Percentiles rank a stretch among this genome's conserved stretches.
phyloP scores from a whole-genome alignment of 345 rosid genomes.

The Populus tremula region DNA sequence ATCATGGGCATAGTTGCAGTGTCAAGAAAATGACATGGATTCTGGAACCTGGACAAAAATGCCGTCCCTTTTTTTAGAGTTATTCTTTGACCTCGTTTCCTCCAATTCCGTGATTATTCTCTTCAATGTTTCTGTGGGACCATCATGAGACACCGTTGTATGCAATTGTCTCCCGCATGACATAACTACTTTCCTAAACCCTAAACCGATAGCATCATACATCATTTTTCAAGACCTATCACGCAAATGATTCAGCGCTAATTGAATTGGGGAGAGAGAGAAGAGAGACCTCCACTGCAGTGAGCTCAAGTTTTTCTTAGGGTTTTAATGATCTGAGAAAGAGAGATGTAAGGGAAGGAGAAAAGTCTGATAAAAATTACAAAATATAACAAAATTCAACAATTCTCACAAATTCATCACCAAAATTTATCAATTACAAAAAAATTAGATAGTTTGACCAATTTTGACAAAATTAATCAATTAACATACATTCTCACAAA shows the following conservation, averaged over 20 bases:
- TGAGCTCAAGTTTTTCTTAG: background rate
- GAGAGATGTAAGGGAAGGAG: background rate
- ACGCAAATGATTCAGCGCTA: slow-evolving; percentile 11
- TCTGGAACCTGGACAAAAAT: slow-evolving; percentile 81
- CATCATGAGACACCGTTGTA: slow-evolving; percentile 30
- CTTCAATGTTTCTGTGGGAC: slow-evolving; percentile 59
- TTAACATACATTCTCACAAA: no score
- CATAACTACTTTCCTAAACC: slow-evolving; percentile 30
- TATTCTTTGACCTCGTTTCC: slow-evolving; percentile 47
- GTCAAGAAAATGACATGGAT: slow-evolving; percentile 56
- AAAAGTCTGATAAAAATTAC: no score
- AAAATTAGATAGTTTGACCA: no score
- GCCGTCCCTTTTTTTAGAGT: slow-evolving; percentile 46
- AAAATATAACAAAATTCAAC: no score
- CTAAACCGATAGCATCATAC: background rate
- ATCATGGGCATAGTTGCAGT: slow-evolving; percentile 76
- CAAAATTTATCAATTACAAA: no score
- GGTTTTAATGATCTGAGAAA: background rate
- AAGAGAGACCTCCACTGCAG: background rate
- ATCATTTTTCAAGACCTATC: background rate
- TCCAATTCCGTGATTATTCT: slow-evolving; percentile 49
- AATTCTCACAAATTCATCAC: no score
- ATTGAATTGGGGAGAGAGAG: background rate
- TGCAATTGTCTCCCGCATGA: slow-evolving; percentile 43
- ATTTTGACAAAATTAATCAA: no score